These are phyloP conservation scores for Aquilaria agallochum DNA, from an alignment of 441 rosid species.

Conservation along the genomic window DNA sequence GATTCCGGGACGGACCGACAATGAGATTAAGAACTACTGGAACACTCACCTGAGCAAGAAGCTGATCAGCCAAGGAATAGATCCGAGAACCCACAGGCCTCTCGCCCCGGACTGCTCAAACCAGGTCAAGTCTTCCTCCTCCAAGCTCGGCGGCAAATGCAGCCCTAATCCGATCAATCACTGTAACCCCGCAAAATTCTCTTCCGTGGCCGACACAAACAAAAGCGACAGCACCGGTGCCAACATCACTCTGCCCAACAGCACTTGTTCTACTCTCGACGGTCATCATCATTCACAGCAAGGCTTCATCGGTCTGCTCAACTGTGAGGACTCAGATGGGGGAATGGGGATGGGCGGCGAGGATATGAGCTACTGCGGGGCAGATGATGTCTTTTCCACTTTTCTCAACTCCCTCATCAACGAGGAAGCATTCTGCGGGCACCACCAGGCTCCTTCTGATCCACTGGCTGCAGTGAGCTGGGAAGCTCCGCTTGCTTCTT, in stretches of 20 bases:
- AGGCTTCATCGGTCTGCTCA: constrained; percentile 9
- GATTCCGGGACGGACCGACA: constrained; percentile 18
- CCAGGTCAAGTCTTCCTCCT: not conserved
- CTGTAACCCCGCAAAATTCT: not conserved
- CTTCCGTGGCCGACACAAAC: not conserved
- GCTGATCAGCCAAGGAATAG: constrained; percentile 15
- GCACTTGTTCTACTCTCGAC: not conserved
- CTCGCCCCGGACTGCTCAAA: not conserved
- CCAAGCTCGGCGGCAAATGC: not conserved
- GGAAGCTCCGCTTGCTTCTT: constrained; percentile 10
- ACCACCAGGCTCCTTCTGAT: constrained; percentile 3
- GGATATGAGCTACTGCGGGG: constrained; percentile 8
- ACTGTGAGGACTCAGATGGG: constrained; percentile 1
- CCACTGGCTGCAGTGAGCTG: not conserved
- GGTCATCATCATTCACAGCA: not conserved
- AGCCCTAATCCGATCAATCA: not conserved
- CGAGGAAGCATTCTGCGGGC: constrained; percentile 11
- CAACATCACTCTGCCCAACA: no score
- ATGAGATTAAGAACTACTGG: constrained; percentile 20
- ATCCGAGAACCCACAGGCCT: constrained; percentile 20
- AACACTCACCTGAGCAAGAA: constrained; percentile 19
- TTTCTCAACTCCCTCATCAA: constrained; percentile 17
- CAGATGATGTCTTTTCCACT: constrained; percentile 12
- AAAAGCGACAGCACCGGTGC: not conserved
- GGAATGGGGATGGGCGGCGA: constrained; percentile 9